Conservation (phyloP, 164 flowering plant genomes). For the Chimonanthus salicifolius region DNA sequence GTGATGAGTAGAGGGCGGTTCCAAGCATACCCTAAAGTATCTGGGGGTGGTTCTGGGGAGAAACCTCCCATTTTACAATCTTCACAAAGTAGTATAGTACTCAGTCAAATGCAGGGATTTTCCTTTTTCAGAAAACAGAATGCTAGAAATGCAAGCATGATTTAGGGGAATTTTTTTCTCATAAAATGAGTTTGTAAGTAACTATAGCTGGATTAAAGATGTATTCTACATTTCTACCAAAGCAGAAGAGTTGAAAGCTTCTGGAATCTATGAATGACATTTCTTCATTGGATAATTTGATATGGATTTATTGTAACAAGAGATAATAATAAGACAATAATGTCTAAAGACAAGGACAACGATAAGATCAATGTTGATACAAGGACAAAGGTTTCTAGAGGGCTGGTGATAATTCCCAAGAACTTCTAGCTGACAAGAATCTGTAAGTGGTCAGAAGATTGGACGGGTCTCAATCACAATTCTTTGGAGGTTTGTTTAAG, state of each 20-base stretch:
- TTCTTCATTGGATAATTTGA: neutral
- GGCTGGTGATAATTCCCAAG: neutral
- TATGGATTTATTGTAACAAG: neutral
- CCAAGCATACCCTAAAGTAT: slow-evolving; percentile 7
- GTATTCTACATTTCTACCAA: neutral
- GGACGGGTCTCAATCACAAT: neutral
- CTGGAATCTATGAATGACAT: neutral
- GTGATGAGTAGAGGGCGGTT: slow-evolving; percentile 16
- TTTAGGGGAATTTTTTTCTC: neutral
- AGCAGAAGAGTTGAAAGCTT: neutral
- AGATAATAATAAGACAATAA: neutral
- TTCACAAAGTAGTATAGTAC: neutral
- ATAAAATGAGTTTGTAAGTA: neutral
- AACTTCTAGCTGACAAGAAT: neutral
- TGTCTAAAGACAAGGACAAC: neutral
- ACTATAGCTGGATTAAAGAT: neutral
- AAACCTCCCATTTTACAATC: neutral
- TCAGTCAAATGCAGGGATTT: neutral
- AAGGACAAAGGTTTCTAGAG: neutral
- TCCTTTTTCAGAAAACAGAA: neutral
- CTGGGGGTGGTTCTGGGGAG: slow-evolving; percentile 8
- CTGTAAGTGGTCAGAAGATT: no score
- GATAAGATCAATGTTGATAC: slow-evolving; percentile 3
- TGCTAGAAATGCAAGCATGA: neutral
- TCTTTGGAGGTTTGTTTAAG: no score